Percentiles rank a stretch among this genome's conserved stretches.
These are phyloP conservation scores for Phytophthora idaei DNA, from an alignment of 352 stramenopile species.

Conservation along the genomic window DNA sequence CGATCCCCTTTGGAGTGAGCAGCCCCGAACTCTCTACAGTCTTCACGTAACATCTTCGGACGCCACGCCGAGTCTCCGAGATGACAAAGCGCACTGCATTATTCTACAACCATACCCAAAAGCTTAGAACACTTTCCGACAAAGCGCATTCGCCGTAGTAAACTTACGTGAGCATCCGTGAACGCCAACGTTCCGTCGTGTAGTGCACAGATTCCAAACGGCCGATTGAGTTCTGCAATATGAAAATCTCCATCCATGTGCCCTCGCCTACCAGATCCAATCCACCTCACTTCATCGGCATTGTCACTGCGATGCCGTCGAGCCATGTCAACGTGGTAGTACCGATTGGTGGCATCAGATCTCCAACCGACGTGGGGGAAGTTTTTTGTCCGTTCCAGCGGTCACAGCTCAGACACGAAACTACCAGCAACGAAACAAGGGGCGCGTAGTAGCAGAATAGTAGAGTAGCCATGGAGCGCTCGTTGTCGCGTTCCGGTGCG, in stretches of 20 bases:
- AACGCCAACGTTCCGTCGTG: slow-evolving; percentile 35
- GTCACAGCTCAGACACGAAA: slow-evolving; percentile 23
- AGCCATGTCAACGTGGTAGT: background rate
- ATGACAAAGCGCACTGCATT: slow-evolving; percentile 47
- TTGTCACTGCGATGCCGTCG: background rate
- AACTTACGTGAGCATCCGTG: slow-evolving; percentile 43
- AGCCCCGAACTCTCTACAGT: slow-evolving; percentile 40
- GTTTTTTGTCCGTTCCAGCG: slow-evolving; percentile 12
- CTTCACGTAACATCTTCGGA: slow-evolving; percentile 20
- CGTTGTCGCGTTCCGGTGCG: slow-evolving; percentile 17
- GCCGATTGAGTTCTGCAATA: slow-evolving; percentile 41
- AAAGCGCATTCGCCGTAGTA: background rate
- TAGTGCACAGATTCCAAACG: slow-evolving; percentile 42
- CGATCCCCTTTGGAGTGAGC: slow-evolving; percentile 54
- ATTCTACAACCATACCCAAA: slow-evolving; percentile 30
- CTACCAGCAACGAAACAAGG: slow-evolving; percentile 8
- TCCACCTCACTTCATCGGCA: background rate
- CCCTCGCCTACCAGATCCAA: slow-evolving; percentile 35
- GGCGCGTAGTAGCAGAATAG: background rate
- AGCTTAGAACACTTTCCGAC: slow-evolving; percentile 1
- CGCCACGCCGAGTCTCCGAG: background rate
- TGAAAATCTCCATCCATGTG: slow-evolving; percentile 36
- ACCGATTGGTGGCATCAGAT: background rate
- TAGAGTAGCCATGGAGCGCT: slow-evolving; percentile 28
- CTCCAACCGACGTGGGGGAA: slow-evolving; percentile 14